A percentile compares a stretch with the other conserved stretches of the same genome.
Conservation (phyloP, 2,329 filamentous ascomycete genomes). For the Septoria linicola region DNA sequence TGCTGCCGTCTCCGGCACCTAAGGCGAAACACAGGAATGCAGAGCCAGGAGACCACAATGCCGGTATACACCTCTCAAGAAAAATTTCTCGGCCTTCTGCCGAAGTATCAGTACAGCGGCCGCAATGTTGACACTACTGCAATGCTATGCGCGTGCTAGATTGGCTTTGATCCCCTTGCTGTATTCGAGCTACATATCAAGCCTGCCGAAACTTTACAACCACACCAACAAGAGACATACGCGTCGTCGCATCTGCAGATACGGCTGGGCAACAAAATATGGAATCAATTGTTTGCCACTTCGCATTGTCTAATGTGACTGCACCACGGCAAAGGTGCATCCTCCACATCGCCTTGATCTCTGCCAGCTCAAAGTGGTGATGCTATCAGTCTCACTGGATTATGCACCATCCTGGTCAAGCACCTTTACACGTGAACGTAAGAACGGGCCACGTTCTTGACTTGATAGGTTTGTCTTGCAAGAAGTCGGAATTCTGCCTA, state of each 20-base stretch:
- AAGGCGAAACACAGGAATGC: constrained; percentile 20
- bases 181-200: neutral
- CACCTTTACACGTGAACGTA: neutral
- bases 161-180: neutral
- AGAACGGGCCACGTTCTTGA: constrained; percentile 1
- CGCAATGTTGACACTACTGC: neutral
- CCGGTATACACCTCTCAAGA: neutral
- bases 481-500: constrained; percentile 1
- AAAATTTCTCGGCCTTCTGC: neutral
- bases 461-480: neutral
- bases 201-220: constrained; percentile 1
- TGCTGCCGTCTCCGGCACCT: neutral
- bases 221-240: neutral
- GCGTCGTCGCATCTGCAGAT: neutral
- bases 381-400: neutral
- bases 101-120: neutral
- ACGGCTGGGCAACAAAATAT: neutral
- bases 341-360: too few species aligned
- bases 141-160: constrained; percentile 2
- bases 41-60: neutral
- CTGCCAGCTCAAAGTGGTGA: neutral
- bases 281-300: neutral
- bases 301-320: neutral
- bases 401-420: neutral
- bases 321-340: too few species aligned